Evolutionary conservation across 1,284 basidiomycete species (phyloP), one percentile per base, ranked within the genome.

Genomic region (Austroboletus novae-zelandiae): DNA sequence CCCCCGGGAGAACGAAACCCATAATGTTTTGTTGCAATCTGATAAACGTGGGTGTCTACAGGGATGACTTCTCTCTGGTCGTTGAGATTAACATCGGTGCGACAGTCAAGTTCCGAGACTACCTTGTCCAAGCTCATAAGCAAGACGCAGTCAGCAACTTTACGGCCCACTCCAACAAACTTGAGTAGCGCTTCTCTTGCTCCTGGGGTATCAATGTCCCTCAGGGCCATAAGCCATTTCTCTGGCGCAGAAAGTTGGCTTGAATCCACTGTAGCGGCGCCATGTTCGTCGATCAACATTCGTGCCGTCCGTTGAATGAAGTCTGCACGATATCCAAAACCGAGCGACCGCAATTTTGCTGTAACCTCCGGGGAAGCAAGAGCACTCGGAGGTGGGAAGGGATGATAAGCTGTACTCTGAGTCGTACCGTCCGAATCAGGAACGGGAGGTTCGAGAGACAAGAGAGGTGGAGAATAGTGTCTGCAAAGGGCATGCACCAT

Each of bases 121-220:
- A 90, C 89, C 78, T 97, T 94, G 69, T 98, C 92, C 49, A 98
- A 69, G 58, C 92, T 94, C 91, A 99, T 98, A 23, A 99, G 74
- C 47, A 98, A 72, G 31, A 99, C 78, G 64, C 97, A 99, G 65
- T 98, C 96, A 1, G 91, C 93, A 1, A 98, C 94, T 69, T 99
- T 99, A 32, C 94, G 81, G 1, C 97, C 97, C 0, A 99, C 92
- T 0, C 97, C 97, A 40, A 91, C 81, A 57, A 94, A 83, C 61
- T 79, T 84, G 35, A 97, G 71, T 18, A 99, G 76, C 56, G 89
- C 82, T 32, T 79, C 76, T 51, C 94, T 76, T 15, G 91, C 92
- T 23, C 79, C 77, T 0, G 65, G 60, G 3, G 89, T 89, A 18
- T 67, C 62, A 53, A 69, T 54, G 1, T 61, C 61, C 49, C 90